Evolutionary conservation across 495 filamentous ascomycete species (phyloP), one percentile per base, ranked within the genome.

Genomic region (Neurospora sp.): DNA sequence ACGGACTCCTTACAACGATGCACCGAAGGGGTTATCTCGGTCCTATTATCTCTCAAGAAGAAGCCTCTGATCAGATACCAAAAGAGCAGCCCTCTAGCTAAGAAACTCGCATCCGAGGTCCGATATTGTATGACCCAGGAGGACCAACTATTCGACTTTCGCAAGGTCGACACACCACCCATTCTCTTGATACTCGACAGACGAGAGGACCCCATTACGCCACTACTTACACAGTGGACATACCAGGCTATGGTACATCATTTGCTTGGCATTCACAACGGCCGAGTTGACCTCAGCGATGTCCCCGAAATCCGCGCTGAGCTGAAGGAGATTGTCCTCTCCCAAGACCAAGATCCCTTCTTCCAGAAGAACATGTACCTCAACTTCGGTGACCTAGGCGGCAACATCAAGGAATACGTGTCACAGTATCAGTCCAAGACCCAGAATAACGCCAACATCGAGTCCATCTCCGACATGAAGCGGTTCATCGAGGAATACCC

Each of bases 321-420:
- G 82, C 86, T 98, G 37, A 94, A 92, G 83, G 96, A 99, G 84
- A 95, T 99, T 73, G 94, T 97, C 12, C 84, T 99, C 23, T 97
- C 95, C 1, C 96, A 96, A 82, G 96, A 98, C 75, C 96, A 98
- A 81, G 96, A 99, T 78, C 96, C 96, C 0, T 99, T 99, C 84
- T 99, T 98, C 84, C 97, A 98, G 83, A 98, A 97, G 84, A 99
- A 99, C 81, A 98, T 99, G 96, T 99, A 94, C 78, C 90, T 97
- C 77, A 99, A 99, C 78, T 99, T 98, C 81, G 96, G 96, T 54
- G 96, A 99, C 75, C 88, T 99, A 23, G 96, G 96, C 27, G 93
- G 96, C 71, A 98, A 97, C 79, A 98, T 98, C 81, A 98, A 98
- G 80, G 94, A 98, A 74, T 98, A 98, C 80, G 96, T 99, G 73